Evolutionary conservation across 208 protist genomes (phyloP).

Genomic region (Novymonas esmeraldas): DNA sequence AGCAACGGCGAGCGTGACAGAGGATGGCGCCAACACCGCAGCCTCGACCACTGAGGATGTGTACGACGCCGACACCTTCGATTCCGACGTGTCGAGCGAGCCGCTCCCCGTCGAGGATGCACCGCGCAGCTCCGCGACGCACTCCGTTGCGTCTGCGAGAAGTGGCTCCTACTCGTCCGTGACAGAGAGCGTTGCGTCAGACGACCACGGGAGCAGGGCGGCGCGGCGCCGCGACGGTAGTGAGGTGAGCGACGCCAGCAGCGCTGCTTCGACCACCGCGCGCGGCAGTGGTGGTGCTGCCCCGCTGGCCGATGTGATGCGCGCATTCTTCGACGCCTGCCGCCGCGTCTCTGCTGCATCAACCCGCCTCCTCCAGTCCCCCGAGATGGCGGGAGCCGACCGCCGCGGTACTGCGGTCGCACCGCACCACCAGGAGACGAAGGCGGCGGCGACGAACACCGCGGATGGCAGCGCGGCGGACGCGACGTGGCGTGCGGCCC

Average conservation of each 20-base stretch:
- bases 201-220: no score
- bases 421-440: no score
- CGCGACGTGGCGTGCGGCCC: constrained; percentile 6
- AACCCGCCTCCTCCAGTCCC: not conserved
- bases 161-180: no score
- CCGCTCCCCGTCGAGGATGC: not conserved
- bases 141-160: not conserved
- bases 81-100: not conserved
- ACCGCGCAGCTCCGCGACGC: not conserved
- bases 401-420: not conserved
- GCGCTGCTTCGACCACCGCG: no score
- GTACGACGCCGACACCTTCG: constrained; percentile 19
- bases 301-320: constrained; percentile 31
- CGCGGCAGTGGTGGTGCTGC: no score
- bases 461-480: not conserved
- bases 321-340: constrained; percentile 51
- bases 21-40: not conserved
- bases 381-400: constrained; percentile 1
- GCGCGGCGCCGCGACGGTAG: not conserved
- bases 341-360: constrained; percentile 12
- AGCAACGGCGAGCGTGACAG: not conserved
- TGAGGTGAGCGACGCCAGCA: not conserved
- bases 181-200: no score
- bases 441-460: no score
- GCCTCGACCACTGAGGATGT: constrained; percentile 1